A percentile compares a stretch with the other conserved stretches of the same genome.
Evolutionary conservation across 768 basidiomycete genomes (phyloP).

Genomic region (Asterophora lycoperdoides): DNA sequence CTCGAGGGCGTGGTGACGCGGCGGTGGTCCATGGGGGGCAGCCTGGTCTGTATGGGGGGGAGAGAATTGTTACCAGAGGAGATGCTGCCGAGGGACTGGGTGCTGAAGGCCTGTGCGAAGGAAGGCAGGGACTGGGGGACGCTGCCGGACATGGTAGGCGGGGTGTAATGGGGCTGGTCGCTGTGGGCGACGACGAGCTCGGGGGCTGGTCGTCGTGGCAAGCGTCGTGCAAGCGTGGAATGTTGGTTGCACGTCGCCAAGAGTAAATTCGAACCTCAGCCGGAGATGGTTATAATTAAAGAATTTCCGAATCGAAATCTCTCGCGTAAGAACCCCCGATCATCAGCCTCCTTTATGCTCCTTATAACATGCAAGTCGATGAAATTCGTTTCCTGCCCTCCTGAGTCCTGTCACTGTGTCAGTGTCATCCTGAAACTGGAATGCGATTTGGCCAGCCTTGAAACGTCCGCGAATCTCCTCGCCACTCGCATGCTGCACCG

Average conservation of each 20-base stretch:
- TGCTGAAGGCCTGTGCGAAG: conserved; percentile 73
- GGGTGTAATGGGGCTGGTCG: conserved; percentile 11
- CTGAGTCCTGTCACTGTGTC: no score
- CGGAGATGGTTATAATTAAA: conserved; percentile 22
- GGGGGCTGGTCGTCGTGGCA: conserved; percentile 10
- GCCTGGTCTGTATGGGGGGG: conserved; percentile 58
- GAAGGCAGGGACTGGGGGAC: conserved; percentile 67
- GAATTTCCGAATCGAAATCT: conserved; percentile 23
- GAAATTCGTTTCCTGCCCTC: not conserved
- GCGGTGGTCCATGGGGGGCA: conserved; percentile 28
- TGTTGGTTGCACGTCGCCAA: conserved; percentile 18
- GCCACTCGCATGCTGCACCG: not conserved
- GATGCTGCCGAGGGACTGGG: conserved; percentile 48
- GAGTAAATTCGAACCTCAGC: conserved; percentile 1
- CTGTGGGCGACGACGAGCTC: conserved; percentile 3
- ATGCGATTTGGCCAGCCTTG: not conserved
- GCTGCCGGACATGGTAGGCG: conserved; percentile 35
- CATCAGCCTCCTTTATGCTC: conserved; percentile 11
- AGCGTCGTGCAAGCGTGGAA: conserved; percentile 6
- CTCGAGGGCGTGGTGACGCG: conserved; percentile 33
- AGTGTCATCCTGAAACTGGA: conserved; percentile 16
- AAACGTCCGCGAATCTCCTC: not conserved
- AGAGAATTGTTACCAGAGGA: conserved; percentile 50
- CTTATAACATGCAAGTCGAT: conserved; percentile 3
- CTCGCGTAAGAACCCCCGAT: conserved; percentile 14